Conservation (phyloP, 139 green algal genomes). For the Yamagishiella unicocca region DNA sequence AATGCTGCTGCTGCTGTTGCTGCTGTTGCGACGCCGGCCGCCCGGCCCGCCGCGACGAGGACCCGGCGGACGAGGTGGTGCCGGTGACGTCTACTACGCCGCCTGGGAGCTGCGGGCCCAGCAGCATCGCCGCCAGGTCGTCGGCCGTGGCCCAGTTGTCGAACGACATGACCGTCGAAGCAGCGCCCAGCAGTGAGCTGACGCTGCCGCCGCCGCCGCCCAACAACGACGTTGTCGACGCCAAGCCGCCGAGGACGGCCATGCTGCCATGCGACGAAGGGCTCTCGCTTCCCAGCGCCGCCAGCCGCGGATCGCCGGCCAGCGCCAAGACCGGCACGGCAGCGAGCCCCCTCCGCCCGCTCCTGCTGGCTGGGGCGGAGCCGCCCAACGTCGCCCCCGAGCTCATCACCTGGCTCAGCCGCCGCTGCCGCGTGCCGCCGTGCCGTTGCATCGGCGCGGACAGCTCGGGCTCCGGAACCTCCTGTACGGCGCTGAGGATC, state of each 20-base stretch:
- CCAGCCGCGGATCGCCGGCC: no score
- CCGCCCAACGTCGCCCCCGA: neutral
- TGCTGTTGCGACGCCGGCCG: neutral
- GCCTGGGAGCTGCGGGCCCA: neutral
- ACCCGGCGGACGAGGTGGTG: neutral
- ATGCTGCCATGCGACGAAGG: neutral
- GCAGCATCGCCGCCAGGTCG: constrained; percentile 31
- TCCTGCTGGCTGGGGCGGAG: no score
- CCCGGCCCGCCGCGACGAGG: no score
- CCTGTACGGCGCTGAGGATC: neutral
- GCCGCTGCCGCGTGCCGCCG: constrained; percentile 7
- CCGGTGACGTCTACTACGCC: neutral
- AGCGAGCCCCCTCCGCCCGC: neutral
- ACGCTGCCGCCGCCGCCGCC: constrained; percentile 20
- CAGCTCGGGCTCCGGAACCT: neutral
- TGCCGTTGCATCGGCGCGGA: neutral
- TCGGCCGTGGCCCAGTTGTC: constrained; percentile 33
- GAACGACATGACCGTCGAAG: constrained; percentile 21
- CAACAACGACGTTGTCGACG: no score
- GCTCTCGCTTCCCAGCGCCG: no score
- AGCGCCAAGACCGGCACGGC: no score
- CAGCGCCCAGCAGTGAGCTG: neutral
- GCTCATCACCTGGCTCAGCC: constrained; percentile 20
- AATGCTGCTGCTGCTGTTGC: neutral
- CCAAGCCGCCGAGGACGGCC: no score